A percentile compares a stretch with the other conserved stretches of the same genome.
phyloP scores from a whole-genome alignment of 495 filamentous ascomycete species.

The Lasiosphaeria miniovina region DNA sequence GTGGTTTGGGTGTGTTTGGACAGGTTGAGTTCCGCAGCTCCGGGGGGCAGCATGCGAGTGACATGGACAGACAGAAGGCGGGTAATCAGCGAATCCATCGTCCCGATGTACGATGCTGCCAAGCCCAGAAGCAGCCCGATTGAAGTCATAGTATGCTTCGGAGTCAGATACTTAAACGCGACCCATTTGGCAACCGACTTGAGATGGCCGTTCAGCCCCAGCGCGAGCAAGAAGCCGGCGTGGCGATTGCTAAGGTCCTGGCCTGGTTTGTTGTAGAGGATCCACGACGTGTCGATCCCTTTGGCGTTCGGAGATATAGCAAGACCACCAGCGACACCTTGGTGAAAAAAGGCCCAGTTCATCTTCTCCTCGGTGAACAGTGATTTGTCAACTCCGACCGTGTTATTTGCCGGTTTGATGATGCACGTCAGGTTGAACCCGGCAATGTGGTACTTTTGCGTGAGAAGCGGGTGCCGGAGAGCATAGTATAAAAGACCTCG shows the following conservation, averaged over 20 bases:
- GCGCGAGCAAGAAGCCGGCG: conserved; percentile 84
- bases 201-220: conserved; percentile 95
- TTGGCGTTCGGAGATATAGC: conserved; percentile 86
- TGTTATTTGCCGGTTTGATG: conserved; percentile 87
- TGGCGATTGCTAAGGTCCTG: conserved; percentile 88
- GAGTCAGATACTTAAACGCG: conserved; percentile 95
- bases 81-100: conserved; percentile 93
- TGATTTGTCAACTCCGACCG: conserved; percentile 78
- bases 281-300: conserved; percentile 97
- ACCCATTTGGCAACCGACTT: conserved; percentile 95
- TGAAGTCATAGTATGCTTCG: conserved; percentile 98
- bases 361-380: conserved; percentile 91
- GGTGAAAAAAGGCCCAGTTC: conserved; percentile 97
- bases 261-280: conserved; percentile 90
- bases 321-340: conserved; percentile 84
- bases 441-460: conserved; percentile 80
- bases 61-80: conserved; percentile 97
- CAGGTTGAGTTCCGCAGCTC: conserved; percentile 89
- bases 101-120: conserved; percentile 89
- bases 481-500: conserved; percentile 81
- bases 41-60: conserved; percentile 85
- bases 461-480: conserved; percentile 76
- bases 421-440: conserved; percentile 86
- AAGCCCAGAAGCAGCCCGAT: conserved; percentile 90
- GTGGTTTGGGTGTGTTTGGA: conserved; percentile 93